Conservation (phyloP, 2,329 filamentous ascomycete genomes). For the Trichoderma sp. region DNA sequence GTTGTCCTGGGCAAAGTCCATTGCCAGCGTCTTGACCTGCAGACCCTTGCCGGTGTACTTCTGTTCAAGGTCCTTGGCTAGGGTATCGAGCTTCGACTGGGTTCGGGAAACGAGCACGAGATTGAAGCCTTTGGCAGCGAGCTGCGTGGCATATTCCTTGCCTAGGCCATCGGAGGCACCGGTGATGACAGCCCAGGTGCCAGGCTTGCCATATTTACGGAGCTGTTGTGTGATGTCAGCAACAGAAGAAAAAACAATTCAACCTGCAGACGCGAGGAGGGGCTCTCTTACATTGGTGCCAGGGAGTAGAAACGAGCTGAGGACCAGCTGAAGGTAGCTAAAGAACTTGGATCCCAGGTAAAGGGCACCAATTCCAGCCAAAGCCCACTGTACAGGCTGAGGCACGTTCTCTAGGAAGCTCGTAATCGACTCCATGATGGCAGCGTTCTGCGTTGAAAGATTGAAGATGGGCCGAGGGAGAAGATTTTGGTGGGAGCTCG, state of each 20-base stretch:
- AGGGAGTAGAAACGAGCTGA: constrained; percentile 67
- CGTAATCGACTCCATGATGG: constrained; percentile 32
- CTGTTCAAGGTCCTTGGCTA: constrained; percentile 71
- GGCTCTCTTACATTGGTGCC: constrained; percentile 55
- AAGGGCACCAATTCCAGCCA: constrained; percentile 58
- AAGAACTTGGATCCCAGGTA: constrained; percentile 56
- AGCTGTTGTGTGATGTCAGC: constrained; percentile 50
- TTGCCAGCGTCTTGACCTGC: constrained; percentile 75
- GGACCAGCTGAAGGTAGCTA: constrained; percentile 59
- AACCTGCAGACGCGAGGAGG: neutral
- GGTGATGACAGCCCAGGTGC: constrained; percentile 91
- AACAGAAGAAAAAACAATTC: neutral
- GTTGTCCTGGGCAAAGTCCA: constrained; percentile 85
- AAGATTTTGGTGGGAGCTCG: constrained; percentile 6
- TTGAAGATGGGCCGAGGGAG: neutral
- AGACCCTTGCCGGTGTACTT: constrained; percentile 62
- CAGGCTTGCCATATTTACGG: constrained; percentile 83
- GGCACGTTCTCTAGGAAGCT: constrained; percentile 28
- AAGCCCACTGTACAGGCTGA: constrained; percentile 43
- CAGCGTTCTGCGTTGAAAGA: neutral
- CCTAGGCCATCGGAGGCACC: constrained; percentile 95
- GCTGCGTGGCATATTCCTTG: constrained; percentile 90
- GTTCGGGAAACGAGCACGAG: constrained; percentile 93
- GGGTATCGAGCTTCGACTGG: constrained; percentile 78
- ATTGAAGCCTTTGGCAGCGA: constrained; percentile 91